phyloP scores from a whole-genome alignment of 345 rosid species.

The Camelina laxa region DNA sequence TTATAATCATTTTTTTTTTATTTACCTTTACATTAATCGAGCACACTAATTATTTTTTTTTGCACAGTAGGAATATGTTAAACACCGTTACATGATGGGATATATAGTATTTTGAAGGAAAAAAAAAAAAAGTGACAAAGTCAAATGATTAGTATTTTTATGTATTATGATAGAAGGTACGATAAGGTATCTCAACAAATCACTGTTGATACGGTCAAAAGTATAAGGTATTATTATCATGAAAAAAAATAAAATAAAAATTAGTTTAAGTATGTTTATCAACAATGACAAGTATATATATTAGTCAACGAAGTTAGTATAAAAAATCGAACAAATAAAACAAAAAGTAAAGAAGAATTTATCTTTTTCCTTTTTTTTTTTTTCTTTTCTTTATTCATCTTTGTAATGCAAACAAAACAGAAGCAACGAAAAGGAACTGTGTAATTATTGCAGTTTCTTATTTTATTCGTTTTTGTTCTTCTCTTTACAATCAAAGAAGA shows the following conservation, averaged over 20 bases:
- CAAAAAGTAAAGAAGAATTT: conserved; percentile 8
- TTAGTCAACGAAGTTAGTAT: conserved; percentile 37
- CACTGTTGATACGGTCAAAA: conserved; percentile 30
- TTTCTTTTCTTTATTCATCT: not conserved
- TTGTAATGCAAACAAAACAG: conserved; percentile 41
- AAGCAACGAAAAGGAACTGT: conserved; percentile 20
- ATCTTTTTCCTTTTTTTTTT: not conserved
- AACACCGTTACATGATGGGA: not conserved
- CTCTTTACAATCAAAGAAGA: conserved; percentile 10
- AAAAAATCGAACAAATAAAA: not conserved
- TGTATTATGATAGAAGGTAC: no score
- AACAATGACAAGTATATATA: conserved; percentile 26
- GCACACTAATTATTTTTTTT: not conserved
- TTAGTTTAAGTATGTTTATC: not conserved
- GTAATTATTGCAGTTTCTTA: conserved; percentile 18
- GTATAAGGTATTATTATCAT: no score
- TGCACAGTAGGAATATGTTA: not conserved
- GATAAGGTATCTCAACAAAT: conserved; percentile 29
- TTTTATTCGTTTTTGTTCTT: not conserved
- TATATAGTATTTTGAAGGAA: no score
- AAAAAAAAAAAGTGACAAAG: not conserved
- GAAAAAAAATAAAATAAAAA: not conserved
- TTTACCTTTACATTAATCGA: not conserved
- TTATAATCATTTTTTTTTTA: not conserved
- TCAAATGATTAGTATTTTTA: no score